Conservation (phyloP, 179 eudicot species). For the Gypsophila paniculata region DNA sequence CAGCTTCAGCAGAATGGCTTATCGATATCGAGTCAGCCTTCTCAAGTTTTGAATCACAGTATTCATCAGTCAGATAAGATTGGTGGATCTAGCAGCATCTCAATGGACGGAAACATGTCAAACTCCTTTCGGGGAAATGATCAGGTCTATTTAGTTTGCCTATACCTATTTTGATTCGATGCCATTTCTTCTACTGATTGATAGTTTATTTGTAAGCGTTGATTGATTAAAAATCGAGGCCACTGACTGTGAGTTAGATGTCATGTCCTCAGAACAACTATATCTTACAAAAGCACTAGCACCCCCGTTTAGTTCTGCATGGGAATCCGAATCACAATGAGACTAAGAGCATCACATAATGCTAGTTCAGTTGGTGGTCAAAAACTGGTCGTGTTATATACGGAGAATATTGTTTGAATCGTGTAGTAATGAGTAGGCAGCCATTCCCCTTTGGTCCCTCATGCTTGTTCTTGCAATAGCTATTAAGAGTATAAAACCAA, state of each 20-base stretch:
- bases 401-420: background rate
- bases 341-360: background rate
- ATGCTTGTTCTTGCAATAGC: background rate
- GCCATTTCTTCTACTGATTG: background rate
- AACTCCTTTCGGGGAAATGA: constrained; percentile 89
- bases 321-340: constrained; percentile 2
- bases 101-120: constrained; percentile 82
- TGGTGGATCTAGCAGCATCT: constrained; percentile 51
- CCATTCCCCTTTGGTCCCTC: background rate
- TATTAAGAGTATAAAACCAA: too few species aligned
- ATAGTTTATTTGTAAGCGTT: background rate
- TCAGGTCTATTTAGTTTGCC: constrained; percentile 55
- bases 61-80: constrained; percentile 42
- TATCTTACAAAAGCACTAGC: background rate
- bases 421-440: background rate
- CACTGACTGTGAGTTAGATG: background rate
- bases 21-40: constrained; percentile 55
- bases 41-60: constrained; percentile 48
- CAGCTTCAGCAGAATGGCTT: constrained; percentile 58
- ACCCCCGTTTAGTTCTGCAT: background rate
- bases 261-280: background rate
- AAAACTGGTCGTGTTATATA: background rate
- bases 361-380: background rate
- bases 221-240: background rate
- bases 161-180: background rate